These are phyloP conservation scores for Whalleya microplaca DNA, from an alignment of 2,329 filamentous ascomycete genomes.

Conservation along the genomic window DNA sequence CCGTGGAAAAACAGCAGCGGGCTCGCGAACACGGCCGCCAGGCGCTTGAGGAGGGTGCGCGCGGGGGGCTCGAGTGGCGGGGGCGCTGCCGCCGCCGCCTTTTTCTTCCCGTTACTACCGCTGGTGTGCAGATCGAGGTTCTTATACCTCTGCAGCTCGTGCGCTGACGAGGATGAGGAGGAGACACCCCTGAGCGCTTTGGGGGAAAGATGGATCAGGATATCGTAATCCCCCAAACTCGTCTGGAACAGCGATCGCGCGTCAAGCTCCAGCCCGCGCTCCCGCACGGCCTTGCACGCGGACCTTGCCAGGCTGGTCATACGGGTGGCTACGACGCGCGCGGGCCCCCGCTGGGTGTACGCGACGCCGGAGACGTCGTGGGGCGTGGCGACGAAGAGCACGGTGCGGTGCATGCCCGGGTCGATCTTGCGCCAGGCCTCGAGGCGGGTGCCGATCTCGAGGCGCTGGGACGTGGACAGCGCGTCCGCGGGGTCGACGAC, in stretches of 20 bases:
- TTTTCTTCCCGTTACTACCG: constrained; percentile 24
- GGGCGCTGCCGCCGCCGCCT: constrained; percentile 35
- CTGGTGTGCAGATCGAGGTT: constrained; percentile 67
- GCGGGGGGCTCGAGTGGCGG: constrained; percentile 64
- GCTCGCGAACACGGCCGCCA: constrained; percentile 68
- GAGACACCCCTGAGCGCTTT: constrained; percentile 51
- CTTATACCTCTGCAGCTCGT: constrained; percentile 64
- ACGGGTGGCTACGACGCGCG: constrained; percentile 81
- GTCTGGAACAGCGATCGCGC: constrained; percentile 70
- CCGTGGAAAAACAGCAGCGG: constrained; percentile 82
- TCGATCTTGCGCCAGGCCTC: constrained; percentile 87
- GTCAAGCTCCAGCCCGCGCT: constrained; percentile 57
- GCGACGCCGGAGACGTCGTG: constrained; percentile 77
- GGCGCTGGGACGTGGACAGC: constrained; percentile 63
- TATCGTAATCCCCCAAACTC: constrained; percentile 78
- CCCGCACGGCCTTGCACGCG: constrained; percentile 65
- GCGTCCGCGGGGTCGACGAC: constrained; percentile 75
- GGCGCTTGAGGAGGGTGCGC: constrained; percentile 66
- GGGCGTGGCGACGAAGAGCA: constrained; percentile 80
- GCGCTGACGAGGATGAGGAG: constrained; percentile 16
- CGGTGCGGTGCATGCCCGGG: constrained; percentile 81
- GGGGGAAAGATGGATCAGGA: constrained; percentile 73
- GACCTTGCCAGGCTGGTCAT: constrained; percentile 83
- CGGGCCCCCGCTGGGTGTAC: constrained; percentile 74
- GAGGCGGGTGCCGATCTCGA: constrained; percentile 70